phyloP scores from a whole-genome alignment of 352 stramenopile species.

The Aphanomyces stellatus region DNA sequence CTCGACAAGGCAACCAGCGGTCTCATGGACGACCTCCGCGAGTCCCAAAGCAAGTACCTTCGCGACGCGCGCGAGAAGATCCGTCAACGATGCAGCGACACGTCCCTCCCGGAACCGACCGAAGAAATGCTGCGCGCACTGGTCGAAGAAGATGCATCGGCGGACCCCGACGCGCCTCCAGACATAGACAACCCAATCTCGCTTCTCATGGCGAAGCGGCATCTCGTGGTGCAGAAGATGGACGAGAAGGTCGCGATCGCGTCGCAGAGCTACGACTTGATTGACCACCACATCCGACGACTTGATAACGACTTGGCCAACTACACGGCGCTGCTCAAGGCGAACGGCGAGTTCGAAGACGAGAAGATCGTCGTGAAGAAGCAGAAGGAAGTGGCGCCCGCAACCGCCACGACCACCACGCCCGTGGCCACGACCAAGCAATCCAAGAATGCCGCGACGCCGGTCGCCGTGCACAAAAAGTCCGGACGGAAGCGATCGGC shows the following conservation, averaged over 20 bases:
- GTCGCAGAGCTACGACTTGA: constrained; percentile 77
- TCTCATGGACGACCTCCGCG: constrained; percentile 65
- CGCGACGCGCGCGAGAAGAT: constrained; percentile 48
- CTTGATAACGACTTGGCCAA: constrained; percentile 69
- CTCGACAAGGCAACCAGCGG: constrained; percentile 59
- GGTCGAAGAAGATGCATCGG: constrained; percentile 38
- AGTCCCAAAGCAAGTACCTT: constrained; percentile 55
- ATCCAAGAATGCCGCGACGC: constrained; percentile 14
- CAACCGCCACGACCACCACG: constrained; percentile 18
- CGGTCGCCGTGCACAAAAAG: neutral
- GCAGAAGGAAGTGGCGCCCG: constrained; percentile 13
- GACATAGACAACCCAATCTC: constrained; percentile 23
- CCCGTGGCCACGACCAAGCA: constrained; percentile 9
- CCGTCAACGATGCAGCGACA: constrained; percentile 45
- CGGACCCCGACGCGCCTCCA: neutral
- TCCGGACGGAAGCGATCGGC: constrained; percentile 42
- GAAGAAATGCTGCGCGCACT: constrained; percentile 57
- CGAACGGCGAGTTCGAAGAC: constrained; percentile 73
- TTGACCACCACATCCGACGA: constrained; percentile 79
- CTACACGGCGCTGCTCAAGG: constrained; percentile 58
- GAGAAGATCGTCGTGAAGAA: constrained; percentile 49
- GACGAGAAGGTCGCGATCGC: constrained; percentile 85
- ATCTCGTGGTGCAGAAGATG: constrained; percentile 72
- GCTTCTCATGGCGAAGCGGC: constrained; percentile 44
- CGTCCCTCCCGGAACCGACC: constrained; percentile 36